Evolutionary conservation across 2,329 filamentous ascomycete species (phyloP), one percentile per base, ranked within the genome.

Genomic region (Sporothrix inflata): DNA sequence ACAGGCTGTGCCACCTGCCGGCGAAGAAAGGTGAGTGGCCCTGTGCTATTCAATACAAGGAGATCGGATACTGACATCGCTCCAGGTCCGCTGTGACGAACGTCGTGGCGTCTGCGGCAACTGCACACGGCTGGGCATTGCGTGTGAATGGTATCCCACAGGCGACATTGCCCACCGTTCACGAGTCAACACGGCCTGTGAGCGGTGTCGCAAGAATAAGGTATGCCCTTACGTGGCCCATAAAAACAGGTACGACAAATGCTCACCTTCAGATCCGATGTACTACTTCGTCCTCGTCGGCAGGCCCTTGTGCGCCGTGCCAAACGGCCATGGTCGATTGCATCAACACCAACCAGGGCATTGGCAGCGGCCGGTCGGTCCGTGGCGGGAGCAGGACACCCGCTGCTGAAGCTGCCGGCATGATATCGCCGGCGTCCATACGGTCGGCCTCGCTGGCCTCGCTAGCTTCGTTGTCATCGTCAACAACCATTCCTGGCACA

Each of bases 1-100:
- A 67, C 70, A 3, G 70, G 70, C 47, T 68, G 70, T 67, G 70
- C 70, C 3, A 71, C 70, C 3, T 71, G 70, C 49, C 63, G 70
- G 6, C 70, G 70, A 8, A 30, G 70, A 55, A 71, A 66, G 45
- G 69, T 70, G 11, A 12, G 67, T 42, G 19, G 1, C 4, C 19
- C 4, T n/a, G 34, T 34, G 1, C 7, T 8, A n/a, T n/a, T n/a
- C 7, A 21, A n/a, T n/a, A 30, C 21, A 49, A 11, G n/a, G n/a
- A 3, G n/a, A 4, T 30, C 7, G 27, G 16, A n/a, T 4, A 34
- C 30, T 42, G 38, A 63, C 57, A 11, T 12, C 19, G 4, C 14
- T 42, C 3, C 12, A 70, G 55, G 68, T 71, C 40, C 47, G 70
- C 7, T 71, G 70, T n/a, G 70, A 71, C 49, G 70, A 71, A 34